phyloP scores from a whole-genome alignment of 176 grass and related monocot species.

The Coix lacrymajobi region DNA sequence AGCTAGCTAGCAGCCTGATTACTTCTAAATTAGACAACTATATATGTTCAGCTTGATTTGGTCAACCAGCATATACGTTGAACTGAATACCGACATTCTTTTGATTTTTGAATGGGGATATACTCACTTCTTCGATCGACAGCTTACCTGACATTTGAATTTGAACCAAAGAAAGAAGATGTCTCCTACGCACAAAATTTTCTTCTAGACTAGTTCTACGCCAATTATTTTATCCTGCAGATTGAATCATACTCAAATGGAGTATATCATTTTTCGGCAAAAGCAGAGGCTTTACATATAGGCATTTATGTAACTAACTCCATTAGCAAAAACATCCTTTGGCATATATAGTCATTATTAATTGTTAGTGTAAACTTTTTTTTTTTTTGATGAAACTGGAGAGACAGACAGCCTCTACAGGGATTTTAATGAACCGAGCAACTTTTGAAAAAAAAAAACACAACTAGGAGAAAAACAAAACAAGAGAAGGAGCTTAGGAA shows the following conservation, averaged over 20 bases:
- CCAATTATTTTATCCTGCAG: background rate
- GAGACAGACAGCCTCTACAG: too few species aligned
- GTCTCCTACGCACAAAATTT: background rate
- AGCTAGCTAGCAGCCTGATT: background rate
- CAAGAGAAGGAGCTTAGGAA: too few species aligned
- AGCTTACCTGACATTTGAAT: conserved; percentile 15
- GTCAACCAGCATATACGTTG: conserved; percentile 23
- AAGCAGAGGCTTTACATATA: background rate
- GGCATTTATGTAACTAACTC: conserved; percentile 18
- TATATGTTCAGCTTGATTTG: conserved; percentile 4
- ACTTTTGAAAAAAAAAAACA: too few species aligned
- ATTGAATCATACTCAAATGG: too few species aligned
- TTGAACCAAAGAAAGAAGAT: background rate
- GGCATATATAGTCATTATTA: background rate
- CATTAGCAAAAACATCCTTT: conserved; percentile 12
- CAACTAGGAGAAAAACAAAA: too few species aligned
- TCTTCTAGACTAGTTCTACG: background rate
- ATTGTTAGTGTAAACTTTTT: background rate
- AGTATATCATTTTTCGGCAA: too few species aligned
- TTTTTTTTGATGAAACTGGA: too few species aligned
- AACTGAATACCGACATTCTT: conserved; percentile 4
- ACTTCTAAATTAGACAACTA: background rate
- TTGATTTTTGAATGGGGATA: background rate
- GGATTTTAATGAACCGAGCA: too few species aligned
- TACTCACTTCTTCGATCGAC: background rate